Evolutionary conservation across 2,329 filamentous ascomycete genomes (phyloP).

Genomic region (Cladophialophora immunda): DNA sequence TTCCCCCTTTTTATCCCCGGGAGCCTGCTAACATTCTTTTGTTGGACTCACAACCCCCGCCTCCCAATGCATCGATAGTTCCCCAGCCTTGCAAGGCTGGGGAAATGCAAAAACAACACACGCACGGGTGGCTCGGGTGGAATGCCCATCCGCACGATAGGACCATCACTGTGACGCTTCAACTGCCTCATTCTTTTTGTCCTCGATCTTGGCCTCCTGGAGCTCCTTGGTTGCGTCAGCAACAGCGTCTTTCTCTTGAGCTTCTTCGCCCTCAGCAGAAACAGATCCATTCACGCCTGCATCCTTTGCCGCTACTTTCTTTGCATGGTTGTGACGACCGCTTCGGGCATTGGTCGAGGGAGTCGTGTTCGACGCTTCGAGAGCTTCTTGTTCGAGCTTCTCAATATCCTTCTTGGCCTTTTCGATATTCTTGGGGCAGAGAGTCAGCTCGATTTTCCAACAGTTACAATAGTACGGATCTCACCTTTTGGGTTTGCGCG

Average conservation of each 20-base stretch:
- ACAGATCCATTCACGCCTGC: conserved; percentile 60
- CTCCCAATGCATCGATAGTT: conserved; percentile 24
- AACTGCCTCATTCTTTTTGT: conserved; percentile 43
- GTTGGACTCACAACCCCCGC: background rate
- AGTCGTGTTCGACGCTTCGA: conserved; percentile 62
- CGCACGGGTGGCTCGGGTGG: background rate
- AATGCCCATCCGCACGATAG: background rate
- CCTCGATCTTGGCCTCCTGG: conserved; percentile 68
- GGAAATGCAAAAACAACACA: background rate
- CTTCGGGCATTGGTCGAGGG: conserved; percentile 46
- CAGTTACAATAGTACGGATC: conserved; percentile 42
- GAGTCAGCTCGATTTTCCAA: conserved; percentile 19
- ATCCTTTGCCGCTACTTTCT: conserved; percentile 62
- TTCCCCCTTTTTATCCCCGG: background rate
- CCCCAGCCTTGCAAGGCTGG: conserved; percentile 37
- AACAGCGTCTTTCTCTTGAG: conserved; percentile 67
- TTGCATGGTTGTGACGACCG: conserved; percentile 59
- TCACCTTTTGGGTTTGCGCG: conserved; percentile 87
- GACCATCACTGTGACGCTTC: conserved; percentile 19
- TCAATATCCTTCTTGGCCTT: conserved; percentile 97
- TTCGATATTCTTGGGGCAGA: conserved; percentile 79
- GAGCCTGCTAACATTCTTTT: background rate
- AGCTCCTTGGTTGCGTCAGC: conserved; percentile 68
- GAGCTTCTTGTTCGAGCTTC: conserved; percentile 77
- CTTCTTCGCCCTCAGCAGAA: conserved; percentile 62